phyloP scores from a whole-genome alignment of 176 grass and related monocot genomes.

The Microstegium vimineum region DNA sequence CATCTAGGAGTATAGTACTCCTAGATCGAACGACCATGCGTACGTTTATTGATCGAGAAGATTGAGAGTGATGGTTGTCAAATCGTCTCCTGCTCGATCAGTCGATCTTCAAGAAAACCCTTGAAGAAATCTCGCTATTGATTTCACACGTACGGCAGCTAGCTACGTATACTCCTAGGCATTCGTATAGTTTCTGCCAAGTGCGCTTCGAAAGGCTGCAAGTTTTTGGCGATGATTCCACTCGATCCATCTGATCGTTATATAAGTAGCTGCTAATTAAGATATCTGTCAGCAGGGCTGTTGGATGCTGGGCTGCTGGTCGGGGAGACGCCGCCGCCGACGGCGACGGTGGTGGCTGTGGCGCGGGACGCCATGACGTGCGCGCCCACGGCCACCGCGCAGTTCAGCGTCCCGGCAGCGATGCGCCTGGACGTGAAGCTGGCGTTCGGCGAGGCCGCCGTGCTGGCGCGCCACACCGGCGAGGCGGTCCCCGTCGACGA shows the following conservation, averaged over 20 bases:
- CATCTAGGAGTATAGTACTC: too few relatives aligned
- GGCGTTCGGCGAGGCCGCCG: constrained; percentile 45
- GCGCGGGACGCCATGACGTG: constrained; percentile 1
- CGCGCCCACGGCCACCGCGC: neutral
- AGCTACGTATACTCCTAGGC: neutral
- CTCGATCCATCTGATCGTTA: too few relatives aligned
- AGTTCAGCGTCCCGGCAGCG: constrained; percentile 39
- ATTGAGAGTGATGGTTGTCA: constrained; percentile 20
- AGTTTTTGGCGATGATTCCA: too few relatives aligned
- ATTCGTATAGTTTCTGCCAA: constrained; percentile 37
- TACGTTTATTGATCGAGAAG: too few relatives aligned
- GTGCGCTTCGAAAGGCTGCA: too few relatives aligned
- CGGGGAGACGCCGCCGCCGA: neutral
- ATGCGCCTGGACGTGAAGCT: constrained; percentile 35
- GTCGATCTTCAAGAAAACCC: constrained; percentile 5
- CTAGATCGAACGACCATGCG: too few relatives aligned
- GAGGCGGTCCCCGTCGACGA: constrained; percentile 44
- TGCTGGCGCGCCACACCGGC: constrained; percentile 33
- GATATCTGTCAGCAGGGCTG: constrained; percentile 36
- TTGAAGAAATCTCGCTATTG: neutral
- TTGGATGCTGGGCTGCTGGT: constrained; percentile 31
- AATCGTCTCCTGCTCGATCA: neutral
- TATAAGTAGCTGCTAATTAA: neutral
- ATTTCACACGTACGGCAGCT: neutral
- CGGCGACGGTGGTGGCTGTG: constrained; percentile 23